Conservation (phyloP, 768 basidiomycete genomes). For the Russula sp. region DNA sequence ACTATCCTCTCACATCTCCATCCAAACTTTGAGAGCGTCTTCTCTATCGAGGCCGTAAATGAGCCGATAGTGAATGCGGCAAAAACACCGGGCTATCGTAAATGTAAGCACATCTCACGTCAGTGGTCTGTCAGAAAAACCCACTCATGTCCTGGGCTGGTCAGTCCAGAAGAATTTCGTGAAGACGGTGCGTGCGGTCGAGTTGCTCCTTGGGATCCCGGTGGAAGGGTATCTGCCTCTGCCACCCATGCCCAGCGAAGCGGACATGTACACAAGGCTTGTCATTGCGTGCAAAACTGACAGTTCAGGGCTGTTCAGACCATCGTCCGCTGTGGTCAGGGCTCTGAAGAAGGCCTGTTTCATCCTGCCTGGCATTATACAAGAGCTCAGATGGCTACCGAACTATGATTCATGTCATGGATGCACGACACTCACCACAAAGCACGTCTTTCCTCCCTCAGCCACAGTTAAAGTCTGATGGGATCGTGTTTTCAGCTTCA, state of each 20-base stretch:
- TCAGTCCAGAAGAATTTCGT: conserved; percentile 7
- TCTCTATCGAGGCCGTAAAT: conserved; percentile 70
- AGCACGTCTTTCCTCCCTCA: background rate
- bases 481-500: conserved; percentile 46
- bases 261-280: background rate
- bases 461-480: background rate
- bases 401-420: conserved; percentile 1
- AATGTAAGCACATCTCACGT: conserved; percentile 42
- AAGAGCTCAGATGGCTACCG: background rate
- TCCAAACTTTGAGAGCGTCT: conserved; percentile 56
- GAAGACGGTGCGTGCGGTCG: conserved; percentile 9
- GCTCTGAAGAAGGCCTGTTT: conserved; percentile 8
- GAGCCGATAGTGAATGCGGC: conserved; percentile 70
- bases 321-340: background rate
- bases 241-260: background rate
- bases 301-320: conserved; percentile 10
- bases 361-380: conserved; percentile 7
- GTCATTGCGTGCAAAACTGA: background rate
- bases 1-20: conserved; percentile 65
- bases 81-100: conserved; percentile 62
- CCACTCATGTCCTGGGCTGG: background rate
- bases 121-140: background rate
- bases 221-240: background rate
- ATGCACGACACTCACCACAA: conserved; percentile 15
- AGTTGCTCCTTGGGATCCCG: conserved; percentile 17